phyloP scores from a whole-genome alignment of 805 yeast species.

The Lachancea dasiensis region DNA sequence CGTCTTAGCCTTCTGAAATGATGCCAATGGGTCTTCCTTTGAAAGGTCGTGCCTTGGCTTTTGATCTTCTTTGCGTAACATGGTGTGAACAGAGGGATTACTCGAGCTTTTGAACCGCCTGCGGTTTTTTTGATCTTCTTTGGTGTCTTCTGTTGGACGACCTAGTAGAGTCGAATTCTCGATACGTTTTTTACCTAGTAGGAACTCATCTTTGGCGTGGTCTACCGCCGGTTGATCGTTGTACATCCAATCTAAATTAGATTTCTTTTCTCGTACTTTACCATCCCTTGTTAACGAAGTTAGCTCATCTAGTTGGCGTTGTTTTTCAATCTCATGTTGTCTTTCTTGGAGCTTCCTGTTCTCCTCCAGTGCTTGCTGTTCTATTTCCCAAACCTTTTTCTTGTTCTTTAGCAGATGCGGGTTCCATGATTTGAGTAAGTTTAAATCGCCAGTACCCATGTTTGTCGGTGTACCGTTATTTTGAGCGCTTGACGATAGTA shows the following conservation, averaged over 20 bases:
- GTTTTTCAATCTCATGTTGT: slow-evolving; percentile 56
- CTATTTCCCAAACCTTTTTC: slow-evolving; percentile 76
- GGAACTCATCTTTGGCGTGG: slow-evolving; percentile 17
- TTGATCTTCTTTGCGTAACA: neutral
- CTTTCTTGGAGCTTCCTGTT: slow-evolving; percentile 56
- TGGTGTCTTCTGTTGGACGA: neutral
- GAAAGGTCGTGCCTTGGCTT: neutral
- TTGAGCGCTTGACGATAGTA: too few species aligned
- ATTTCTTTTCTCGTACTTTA: slow-evolving; percentile 33
- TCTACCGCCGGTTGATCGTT: slow-evolving; percentile 36
- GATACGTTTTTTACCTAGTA: slow-evolving; percentile 20
- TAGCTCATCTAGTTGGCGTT: slow-evolving; percentile 54
- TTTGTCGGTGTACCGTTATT: too few species aligned
- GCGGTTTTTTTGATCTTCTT: neutral
- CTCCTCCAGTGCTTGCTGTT: slow-evolving; percentile 72
- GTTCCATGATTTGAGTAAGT: slow-evolving; percentile 93
- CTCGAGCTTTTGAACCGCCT: neutral
- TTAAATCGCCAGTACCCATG: slow-evolving; percentile 72
- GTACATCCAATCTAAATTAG: slow-evolving; percentile 85
- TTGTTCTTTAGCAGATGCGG: slow-evolving; percentile 83
- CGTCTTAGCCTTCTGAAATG: slow-evolving; percentile 1
- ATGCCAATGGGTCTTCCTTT: slow-evolving; percentile 3
- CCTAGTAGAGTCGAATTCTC: slow-evolving; percentile 8
- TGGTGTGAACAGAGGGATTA: too few species aligned
- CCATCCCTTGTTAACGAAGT: slow-evolving; percentile 41